Conservation (phyloP, 768 basidiomycete species). For the Candolleomyces eurysporus region DNA sequence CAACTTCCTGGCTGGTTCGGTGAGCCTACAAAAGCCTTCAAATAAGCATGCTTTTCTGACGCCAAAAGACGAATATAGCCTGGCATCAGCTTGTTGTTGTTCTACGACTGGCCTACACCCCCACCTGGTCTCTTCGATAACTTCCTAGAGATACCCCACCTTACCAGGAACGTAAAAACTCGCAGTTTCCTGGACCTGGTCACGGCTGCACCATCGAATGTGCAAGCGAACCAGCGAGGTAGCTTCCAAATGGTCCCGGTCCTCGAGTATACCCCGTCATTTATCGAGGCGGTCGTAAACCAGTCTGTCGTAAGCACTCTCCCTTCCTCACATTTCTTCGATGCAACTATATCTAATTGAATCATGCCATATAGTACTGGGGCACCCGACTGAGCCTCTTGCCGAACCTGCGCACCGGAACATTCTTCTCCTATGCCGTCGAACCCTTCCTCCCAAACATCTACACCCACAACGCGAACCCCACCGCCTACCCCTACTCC, state of each 20-base stretch:
- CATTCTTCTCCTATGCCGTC: constrained; percentile 44
- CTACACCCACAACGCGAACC: constrained; percentile 33
- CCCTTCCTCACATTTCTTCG: neutral
- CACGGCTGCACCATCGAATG: constrained; percentile 22
- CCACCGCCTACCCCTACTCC: constrained; percentile 48
- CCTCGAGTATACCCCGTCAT: constrained; percentile 26
- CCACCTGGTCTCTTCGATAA: constrained; percentile 51
- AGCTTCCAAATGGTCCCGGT: constrained; percentile 45
- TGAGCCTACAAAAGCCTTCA: constrained; percentile 15
- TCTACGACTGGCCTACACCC: constrained; percentile 56
- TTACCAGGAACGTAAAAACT: constrained; percentile 37
- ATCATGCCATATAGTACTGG: constrained; percentile 39
- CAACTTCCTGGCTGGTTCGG: constrained; percentile 33
- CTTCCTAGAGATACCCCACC: constrained; percentile 41
- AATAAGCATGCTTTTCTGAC: neutral
- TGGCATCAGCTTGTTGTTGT: constrained; percentile 37
- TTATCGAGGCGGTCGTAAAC: constrained; percentile 42
- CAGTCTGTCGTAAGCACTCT: constrained; percentile 32
- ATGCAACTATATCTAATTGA: neutral
- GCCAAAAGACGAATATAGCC: neutral
- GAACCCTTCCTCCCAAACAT: constrained; percentile 48
- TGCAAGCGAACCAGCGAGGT: constrained; percentile 14
- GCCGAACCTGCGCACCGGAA: constrained; percentile 8
- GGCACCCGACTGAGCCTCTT: constrained; percentile 29
- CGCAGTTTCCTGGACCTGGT: constrained; percentile 43